A percentile compares a stretch with the other conserved stretches of the same genome.
Conservation (phyloP, 2,329 filamentous ascomycete genomes). For the Meredithiella fracta region DNA sequence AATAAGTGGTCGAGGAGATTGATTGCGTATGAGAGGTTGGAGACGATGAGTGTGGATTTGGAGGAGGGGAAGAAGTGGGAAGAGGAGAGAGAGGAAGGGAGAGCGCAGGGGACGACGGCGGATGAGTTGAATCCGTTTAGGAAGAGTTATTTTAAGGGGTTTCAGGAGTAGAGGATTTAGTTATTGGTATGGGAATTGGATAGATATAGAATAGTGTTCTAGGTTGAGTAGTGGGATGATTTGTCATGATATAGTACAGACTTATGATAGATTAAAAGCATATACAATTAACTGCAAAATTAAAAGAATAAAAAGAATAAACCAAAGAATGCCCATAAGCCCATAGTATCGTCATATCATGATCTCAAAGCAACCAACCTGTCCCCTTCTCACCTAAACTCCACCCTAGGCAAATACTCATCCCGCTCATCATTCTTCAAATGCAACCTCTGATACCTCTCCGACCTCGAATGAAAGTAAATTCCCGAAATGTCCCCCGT, state of each 20-base stretch:
- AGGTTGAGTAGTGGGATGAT: neutral
- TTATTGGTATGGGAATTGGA: neutral
- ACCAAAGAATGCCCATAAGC: neutral
- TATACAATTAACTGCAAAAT: conserved; percentile 3
- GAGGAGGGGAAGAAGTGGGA: conserved; percentile 24
- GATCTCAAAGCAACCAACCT: neutral
- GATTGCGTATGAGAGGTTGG: conserved; percentile 65
- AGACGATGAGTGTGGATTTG: conserved; percentile 38
- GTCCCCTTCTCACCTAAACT: conserved; percentile 41
- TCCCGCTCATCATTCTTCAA: conserved; percentile 73
- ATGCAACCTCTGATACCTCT: conserved; percentile 93
- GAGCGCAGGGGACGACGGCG: conserved; percentile 29
- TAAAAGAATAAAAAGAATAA: neutral
- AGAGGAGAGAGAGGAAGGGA: conserved; percentile 17
- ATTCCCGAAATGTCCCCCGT: conserved; percentile 78
- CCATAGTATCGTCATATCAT: neutral
- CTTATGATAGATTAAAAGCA: too few relatives aligned
- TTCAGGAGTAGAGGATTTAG: conserved; percentile 23
- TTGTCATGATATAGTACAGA: conserved; percentile 1
- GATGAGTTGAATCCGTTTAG: conserved; percentile 46
- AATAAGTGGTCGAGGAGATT: conserved; percentile 85
- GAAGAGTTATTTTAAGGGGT: conserved; percentile 40
- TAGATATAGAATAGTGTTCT: neutral
- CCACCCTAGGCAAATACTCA: conserved; percentile 71
- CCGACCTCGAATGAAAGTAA: conserved; percentile 95